A percentile compares a stretch with the other conserved stretches of the same genome.
Evolutionary conservation across 768 basidiomycete species (phyloP).

Genomic region (Boletus tylopilopsis): DNA sequence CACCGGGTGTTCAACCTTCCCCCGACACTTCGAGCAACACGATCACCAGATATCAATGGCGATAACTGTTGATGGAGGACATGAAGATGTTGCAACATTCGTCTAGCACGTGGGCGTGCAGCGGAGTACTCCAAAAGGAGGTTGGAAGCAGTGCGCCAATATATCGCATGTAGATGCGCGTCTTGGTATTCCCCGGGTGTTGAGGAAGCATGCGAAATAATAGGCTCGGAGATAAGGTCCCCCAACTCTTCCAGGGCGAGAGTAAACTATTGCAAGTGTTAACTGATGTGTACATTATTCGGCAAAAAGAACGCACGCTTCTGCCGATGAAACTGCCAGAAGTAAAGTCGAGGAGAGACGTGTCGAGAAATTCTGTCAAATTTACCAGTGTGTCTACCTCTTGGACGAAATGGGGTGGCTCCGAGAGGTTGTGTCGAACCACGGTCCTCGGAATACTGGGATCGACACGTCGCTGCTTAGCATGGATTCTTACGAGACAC

Average conservation of each 20-base stretch:
- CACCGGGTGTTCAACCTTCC: neutral
- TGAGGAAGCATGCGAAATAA: neutral
- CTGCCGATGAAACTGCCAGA: constrained; percentile 26
- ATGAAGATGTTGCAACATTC: constrained; percentile 14
- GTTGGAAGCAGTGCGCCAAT: constrained; percentile 29
- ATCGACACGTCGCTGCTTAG: neutral
- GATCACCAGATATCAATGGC: neutral
- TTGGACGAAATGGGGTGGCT: neutral
- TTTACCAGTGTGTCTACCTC: constrained; percentile 16
- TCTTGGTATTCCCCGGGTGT: constrained; percentile 3
- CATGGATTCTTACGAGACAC: neutral
- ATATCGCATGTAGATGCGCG: constrained; percentile 22
- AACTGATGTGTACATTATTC: neutral
- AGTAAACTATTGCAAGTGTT: constrained; percentile 16
- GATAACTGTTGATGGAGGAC: constrained; percentile 13
- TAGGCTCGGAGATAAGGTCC: constrained; percentile 11
- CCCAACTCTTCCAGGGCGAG: constrained; percentile 30
- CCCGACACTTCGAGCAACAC: neutral
- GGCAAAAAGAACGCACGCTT: constrained; percentile 19
- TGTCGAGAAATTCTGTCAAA: constrained; percentile 17
- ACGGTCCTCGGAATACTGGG: constrained; percentile 12
- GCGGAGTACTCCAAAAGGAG: constrained; percentile 33
- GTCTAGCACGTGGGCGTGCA: constrained; percentile 19
- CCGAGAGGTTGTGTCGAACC: neutral
- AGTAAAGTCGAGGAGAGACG: constrained; percentile 24